These are phyloP conservation scores for Paramecium pentaurelia DNA, from an alignment of 73 alveolate species.

Conservation along the genomic window DNA sequence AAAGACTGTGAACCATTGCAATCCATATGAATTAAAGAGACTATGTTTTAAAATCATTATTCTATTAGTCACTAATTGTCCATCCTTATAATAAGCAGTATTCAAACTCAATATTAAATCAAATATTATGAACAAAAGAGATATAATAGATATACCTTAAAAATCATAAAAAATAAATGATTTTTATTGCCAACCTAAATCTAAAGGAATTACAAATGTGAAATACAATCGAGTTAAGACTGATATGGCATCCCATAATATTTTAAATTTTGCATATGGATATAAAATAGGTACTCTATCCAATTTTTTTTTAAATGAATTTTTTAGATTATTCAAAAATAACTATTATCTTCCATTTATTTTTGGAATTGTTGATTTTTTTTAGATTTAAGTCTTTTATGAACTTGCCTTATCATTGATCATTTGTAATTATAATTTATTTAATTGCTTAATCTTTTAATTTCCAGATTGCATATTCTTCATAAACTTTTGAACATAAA, in stretches of 20 bases:
- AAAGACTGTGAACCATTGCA: not conserved
- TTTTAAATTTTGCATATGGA: not conserved
- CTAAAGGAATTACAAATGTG: not conserved
- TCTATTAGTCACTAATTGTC: slow-evolving; percentile 14
- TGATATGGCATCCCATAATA: not conserved
- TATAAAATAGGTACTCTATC: not conserved
- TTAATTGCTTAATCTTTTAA: not conserved
- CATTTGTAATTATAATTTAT: not conserved
- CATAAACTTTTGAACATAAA: not conserved
- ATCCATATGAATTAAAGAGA: not conserved
- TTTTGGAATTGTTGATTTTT: not conserved
- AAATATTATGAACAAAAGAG: not conserved
- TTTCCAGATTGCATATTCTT: not conserved
- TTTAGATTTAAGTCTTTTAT: not conserved
- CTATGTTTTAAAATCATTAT: not conserved
- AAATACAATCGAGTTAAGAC: not conserved
- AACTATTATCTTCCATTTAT: not conserved
- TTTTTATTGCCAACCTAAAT: slow-evolving; percentile 1
- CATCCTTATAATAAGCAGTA: not conserved
- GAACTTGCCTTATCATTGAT: not conserved
- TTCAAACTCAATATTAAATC: not conserved
- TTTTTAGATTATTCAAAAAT: not conserved
- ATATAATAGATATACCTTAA: not conserved
- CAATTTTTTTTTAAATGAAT: not conserved
- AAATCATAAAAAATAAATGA: not conserved